phyloP scores from a whole-genome alignment of 164 flowering plant genomes.

The Berberis vulgaris region DNA sequence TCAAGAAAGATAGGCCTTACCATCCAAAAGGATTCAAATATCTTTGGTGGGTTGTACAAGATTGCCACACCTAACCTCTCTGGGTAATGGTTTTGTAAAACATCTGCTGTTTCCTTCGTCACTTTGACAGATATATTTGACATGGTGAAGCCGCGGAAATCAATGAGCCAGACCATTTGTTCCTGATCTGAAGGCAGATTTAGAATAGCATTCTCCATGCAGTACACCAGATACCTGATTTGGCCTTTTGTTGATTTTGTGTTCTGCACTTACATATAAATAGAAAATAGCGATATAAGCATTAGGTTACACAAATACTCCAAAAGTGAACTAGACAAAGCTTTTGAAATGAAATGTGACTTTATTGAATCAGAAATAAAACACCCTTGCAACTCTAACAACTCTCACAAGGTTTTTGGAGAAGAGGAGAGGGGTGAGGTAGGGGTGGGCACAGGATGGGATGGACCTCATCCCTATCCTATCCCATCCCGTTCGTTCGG shows the following conservation, averaged over 20 bases:
- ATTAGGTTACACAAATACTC: no score
- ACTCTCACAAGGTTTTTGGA: no score
- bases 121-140: slow-evolving; percentile 61
- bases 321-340: no score
- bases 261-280: slow-evolving; percentile 48
- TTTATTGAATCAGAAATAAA: no score
- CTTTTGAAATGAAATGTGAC: no score
- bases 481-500: no score
- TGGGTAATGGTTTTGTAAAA: slow-evolving; percentile 80
- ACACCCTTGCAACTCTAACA: no score
- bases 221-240: slow-evolving; percentile 75
- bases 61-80: slow-evolving; percentile 85
- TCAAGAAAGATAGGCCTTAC: slow-evolving; percentile 22
- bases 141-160: slow-evolving; percentile 68
- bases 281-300: neutral
- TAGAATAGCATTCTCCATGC: slow-evolving; percentile 94
- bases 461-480: no score
- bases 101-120: slow-evolving; percentile 74
- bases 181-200: slow-evolving; percentile 72
- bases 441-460: no score
- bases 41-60: slow-evolving; percentile 74
- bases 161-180: slow-evolving; percentile 96
- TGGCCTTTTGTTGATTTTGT: slow-evolving; percentile 72
- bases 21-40: slow-evolving; percentile 85
- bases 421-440: no score